Evolutionary conservation across 768 basidiomycete genomes (phyloP), one percentile per base, ranked within the genome.

Genomic region (Podaxis sp.): DNA sequence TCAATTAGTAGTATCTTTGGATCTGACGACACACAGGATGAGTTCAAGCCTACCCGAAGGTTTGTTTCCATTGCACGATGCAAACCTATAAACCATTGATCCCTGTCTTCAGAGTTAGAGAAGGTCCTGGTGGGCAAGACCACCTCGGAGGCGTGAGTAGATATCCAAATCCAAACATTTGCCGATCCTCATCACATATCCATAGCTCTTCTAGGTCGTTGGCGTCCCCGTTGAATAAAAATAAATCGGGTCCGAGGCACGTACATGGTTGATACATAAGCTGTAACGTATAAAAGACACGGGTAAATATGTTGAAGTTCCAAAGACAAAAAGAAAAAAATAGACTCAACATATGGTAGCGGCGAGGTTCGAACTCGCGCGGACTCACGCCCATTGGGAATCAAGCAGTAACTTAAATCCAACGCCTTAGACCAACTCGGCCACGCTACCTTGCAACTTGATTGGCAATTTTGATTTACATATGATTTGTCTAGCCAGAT

Each of bases 341-440:
- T 65, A 64, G 66, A 67, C 58, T 69, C 63, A 67, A 67, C 57
- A 70, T 62, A 52, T 89, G 88, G 87, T 86, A 86, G 85, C 86
- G 85, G 89, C 87, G 89, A 90, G 89, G 86, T 88, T 90, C 89
- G 88, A 90, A 91, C 89, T 90, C 89, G 87, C 89, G 89, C 88
- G 88, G 87, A 80, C 81, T 85, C 81, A 41, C 86, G 81, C 85
- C 87, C 88, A 89, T 89, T 88, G 87, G 88, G 87, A 90, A 82
- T 85, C 88, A 87, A 79, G 75, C 70, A 66, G 50, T 53, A 69
- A 70, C 89, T 90, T 91, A 90, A 90, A 89, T 88, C 89, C 88
- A 88, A 90, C 89, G 86, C 89, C 89, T 90, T 90, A 89, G 87
- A 89, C 88, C 89, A 80, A 88, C 89, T 90, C 89, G 88, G 88